These are phyloP conservation scores for Paralagenidium karlingii DNA, from an alignment of 352 stramenopile genomes.

Conservation along the genomic window DNA sequence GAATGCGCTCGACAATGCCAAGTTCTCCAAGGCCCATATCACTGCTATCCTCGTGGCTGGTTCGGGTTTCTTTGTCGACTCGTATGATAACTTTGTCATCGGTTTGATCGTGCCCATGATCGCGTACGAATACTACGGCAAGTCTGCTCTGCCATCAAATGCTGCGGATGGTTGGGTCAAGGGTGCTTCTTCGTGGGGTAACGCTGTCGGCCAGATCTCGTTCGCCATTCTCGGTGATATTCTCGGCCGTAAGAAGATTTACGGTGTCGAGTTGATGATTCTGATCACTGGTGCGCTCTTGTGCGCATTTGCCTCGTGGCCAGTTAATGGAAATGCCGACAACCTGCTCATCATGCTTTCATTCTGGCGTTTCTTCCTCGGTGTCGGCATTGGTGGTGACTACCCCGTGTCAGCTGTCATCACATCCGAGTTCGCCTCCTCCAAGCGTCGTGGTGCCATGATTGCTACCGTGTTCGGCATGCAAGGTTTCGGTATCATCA, in stretches of 20 bases:
- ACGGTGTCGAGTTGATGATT: conserved; percentile 31
- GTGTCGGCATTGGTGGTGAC: conserved; percentile 35
- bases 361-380: conserved; percentile 43
- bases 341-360: conserved; percentile 28
- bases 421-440: conserved; percentile 29
- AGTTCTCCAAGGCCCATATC: conserved; percentile 32
- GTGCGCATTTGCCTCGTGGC: conserved; percentile 20
- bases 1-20: conserved; percentile 24
- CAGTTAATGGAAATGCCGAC: conserved; percentile 22
- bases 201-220: conserved; percentile 29
- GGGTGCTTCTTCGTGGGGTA: conserved; percentile 20
- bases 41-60: conserved; percentile 29
- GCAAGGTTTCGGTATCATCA: conserved; percentile 32
- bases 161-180: conserved; percentile 33
- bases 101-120: conserved; percentile 31
- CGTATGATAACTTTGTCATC: conserved; percentile 47
- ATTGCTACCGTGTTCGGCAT: conserved; percentile 42
- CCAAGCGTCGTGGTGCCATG: conserved; percentile 24
- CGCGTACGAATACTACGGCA: conserved; percentile 34
- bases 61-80: conserved; percentile 41
- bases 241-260: conserved; percentile 29
- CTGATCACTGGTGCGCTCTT: conserved; percentile 21
- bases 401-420: conserved; percentile 40
- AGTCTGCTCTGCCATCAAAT: conserved; percentile 13
- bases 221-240: conserved; percentile 33